phyloP scores from a whole-genome alignment of 164 flowering plant species.

The Liquidambar formosana region DNA sequence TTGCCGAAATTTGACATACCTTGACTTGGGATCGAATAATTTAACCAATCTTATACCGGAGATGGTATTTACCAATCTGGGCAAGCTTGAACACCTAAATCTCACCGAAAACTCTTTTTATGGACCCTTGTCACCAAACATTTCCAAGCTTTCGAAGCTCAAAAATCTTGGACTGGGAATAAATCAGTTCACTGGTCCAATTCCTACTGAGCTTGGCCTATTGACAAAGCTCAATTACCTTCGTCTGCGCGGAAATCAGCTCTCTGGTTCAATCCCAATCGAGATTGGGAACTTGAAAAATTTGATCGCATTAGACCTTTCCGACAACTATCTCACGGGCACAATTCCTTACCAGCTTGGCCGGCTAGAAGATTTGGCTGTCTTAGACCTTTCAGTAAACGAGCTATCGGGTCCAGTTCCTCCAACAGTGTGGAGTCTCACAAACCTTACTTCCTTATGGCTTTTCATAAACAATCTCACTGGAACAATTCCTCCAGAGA shows the following conservation, averaged over 20 bases:
- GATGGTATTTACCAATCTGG: no score
- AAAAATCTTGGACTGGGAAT: conserved; percentile 27
- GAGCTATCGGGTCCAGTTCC: no score
- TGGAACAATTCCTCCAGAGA: no score
- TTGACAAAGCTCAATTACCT: conserved; percentile 35
- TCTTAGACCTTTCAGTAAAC: conserved; percentile 17
- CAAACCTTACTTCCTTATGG: conserved; percentile 15
- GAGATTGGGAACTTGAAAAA: conserved; percentile 37
- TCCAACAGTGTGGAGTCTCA: no score
- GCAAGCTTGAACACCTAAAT: conserved; percentile 41
- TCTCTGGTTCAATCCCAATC: conserved; percentile 49
- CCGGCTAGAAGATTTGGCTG: no score
- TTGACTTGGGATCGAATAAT: no score
- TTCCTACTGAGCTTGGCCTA: conserved; percentile 49
- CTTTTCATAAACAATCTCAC: conserved; percentile 35
- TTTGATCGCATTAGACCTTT: conserved; percentile 41
- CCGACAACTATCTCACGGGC: conserved; percentile 57
- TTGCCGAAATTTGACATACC: conserved; percentile 44
- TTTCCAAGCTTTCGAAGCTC: conserved; percentile 47
- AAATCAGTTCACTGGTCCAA: conserved; percentile 35
- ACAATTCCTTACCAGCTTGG: no score
- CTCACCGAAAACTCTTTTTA: conserved; percentile 29
- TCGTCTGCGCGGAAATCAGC: conserved; percentile 33
- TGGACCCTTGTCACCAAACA: conserved; percentile 41
- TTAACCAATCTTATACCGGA: conserved; percentile 45